These are phyloP conservation scores for Solanum commersonii DNA, from an alignment of 257 asterid species.

Conservation along the genomic window DNA sequence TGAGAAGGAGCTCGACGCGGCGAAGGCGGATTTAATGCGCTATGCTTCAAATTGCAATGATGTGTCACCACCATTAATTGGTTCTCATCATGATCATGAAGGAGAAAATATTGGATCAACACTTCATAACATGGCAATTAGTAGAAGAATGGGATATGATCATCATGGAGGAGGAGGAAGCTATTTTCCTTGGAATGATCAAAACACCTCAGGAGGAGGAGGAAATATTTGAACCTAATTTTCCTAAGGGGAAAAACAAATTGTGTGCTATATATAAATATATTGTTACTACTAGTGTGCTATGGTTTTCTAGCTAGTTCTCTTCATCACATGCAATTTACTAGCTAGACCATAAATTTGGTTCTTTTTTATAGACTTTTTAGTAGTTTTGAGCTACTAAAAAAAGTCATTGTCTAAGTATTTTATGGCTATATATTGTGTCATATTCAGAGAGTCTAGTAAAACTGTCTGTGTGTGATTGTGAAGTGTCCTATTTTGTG, in stretches of 20 bases:
- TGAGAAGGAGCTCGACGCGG: slow-evolving; percentile 30
- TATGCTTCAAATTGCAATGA: background rate
- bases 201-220: slow-evolving; percentile 7
- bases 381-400: background rate
- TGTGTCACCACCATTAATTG: background rate
- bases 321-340: background rate
- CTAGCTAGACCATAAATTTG: slow-evolving; percentile 18
- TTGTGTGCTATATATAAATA: background rate
- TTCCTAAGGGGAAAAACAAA: background rate
- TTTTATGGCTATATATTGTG: background rate
- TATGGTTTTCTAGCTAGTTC: slow-evolving; percentile 3
- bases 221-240: background rate
- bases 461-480: background rate
- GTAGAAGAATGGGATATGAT: slow-evolving; percentile 7
- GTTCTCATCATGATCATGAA: background rate
- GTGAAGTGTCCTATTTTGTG: background rate
- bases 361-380: background rate
- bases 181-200: slow-evolving; percentile 15
- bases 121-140: background rate
- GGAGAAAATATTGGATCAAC: background rate
- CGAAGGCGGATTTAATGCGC: slow-evolving; percentile 25
- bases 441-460: background rate
- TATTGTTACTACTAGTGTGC: background rate
- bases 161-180: background rate
- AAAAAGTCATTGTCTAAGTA: background rate